Evolutionary conservation across 2,329 filamentous ascomycete genomes (phyloP), one percentile per base, ranked within the genome.

Genomic region (Aspergillus sp.): DNA sequence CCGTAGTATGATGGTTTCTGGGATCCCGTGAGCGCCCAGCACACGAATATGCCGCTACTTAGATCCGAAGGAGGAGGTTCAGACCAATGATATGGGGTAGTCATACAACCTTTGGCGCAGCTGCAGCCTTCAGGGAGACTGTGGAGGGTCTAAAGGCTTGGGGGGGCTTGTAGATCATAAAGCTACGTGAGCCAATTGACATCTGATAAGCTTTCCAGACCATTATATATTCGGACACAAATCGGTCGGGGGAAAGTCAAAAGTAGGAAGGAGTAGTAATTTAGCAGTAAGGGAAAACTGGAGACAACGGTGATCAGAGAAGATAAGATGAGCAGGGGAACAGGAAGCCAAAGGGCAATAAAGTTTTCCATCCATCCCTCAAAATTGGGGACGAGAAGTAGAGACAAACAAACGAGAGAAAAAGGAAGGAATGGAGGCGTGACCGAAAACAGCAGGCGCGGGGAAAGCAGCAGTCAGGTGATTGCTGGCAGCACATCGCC

Each of bases 381-480:
- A 36, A 23, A 52, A 32, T 36, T 21, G 13, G 13, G 41, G 23
- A 36, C 32, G 32, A 50, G 25, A 30, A 30, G 47, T 30, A 30
- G 15, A 50, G n/a, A 30, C 47, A 32, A 15, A 30, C 23, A 39
- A 51, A 25, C n/a, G 21, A 36, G 41, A 8, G 51, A 54, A 42
- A 23, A 42, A n/a, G 17, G 39, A 52, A 27, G 27, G 27, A 41
- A 47, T 8, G 13, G 30, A 25, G 39, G 11, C 25, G 15, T 27
- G 39, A 44, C 21, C 27, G 10, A 44, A 25, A 59, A 36, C 38
- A 44, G 52, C 41, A 56, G 47, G 41, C 58, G 62, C 58, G 63
- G 61, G 62, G 66, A 67, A 68, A 60, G 59, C 64, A 68, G 63
- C 65, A 61, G 66, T 68, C 67, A 70, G 59, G 62, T 63, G 63